Base-by-base conservation (phyloP, 2,329 filamentous ascomycete genomes). In the Fusarium lyarnte region DNA sequence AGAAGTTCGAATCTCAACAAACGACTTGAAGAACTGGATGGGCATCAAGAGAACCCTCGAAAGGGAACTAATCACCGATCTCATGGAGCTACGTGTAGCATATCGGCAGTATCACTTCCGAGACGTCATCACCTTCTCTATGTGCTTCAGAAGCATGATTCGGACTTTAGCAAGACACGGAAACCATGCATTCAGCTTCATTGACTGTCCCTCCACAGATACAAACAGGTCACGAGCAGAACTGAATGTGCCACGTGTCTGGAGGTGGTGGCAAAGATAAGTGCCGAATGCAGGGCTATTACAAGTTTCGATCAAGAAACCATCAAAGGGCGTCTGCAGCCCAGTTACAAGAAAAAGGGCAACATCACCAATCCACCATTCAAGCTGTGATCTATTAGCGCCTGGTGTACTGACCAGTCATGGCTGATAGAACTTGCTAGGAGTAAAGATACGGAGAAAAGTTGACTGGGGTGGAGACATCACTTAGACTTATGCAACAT, bases 201-300 rank as follows among this genome's bases (percentile, higher is more conserved):
- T 2, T 0, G 6, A 8, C 1, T 12, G 3, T 4, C 4, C 2
- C 19, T 29, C 25, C 3, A 27, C 3, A 27, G 25, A 27, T 5
- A 19, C 43, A 8, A 5, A 25, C 0, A 3, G 10, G 6, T 12
- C 41, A 19, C 23, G 10, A 43, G 8, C 4, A 29, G 19, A 16
- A 16, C 8, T 6, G 1, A 4, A 46, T 16, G 19, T 46, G 25
- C 19, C 43, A 46, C 25, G 25, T n/a, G n/a, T 2, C 5, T 5
- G 6, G 4, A 5, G 13, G 10, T 29, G 19, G 25, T 7, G 19
- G 4, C 0, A 27, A 3, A 29, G 4, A 21, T 6, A 21, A 21
- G 6, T 29, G 25, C 43, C 25, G 25, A 46, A 21, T 5, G 8
- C 4, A 2, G 3, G 12, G 19, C 13, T 21, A 3, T 11, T 21